Evolutionary conservation across 495 filamentous ascomycete genomes (phyloP), one percentile per base, ranked within the genome.

Genomic region (Chaetomium cochliodes): DNA sequence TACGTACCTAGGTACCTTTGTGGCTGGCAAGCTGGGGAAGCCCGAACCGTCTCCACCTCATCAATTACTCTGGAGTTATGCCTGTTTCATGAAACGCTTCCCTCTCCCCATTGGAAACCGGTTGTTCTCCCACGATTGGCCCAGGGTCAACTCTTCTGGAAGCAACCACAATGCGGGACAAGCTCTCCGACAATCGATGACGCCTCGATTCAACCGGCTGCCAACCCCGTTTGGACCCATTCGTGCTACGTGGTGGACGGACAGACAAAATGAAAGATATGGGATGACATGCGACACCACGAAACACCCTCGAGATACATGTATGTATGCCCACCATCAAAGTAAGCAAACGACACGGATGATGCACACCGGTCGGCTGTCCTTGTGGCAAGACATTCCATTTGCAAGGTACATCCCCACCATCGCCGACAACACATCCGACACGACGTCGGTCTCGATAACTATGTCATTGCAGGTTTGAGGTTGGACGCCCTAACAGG

Each of bases 51-150:
- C 33, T 11, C 33, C 33, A 37, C 33, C 33, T 44, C 41, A 18
- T 2, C 16, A 44, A 1, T 2, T 15, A 15, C 28, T 42, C n/a
- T 20, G 20, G 18, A 20, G 46, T 12, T 20, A 3, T 23, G n/a
- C 25, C 28, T 64, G 62, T 64, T 64, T 64, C 64, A 65, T 56
- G 64, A 65, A 65, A 65, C 64, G 58, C 64, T 61, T 33, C 50
- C 15, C 23, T 16, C 25, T 30, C 41, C 39, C 16, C 15, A 51
- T 25, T 37, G 28, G 46, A 3, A 23, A 15, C 26, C 33, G 33
- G n/a, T 22, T 52, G 30, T 11, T 22, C 22, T 41, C 50, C 2
- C 50, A 25, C 64, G 26, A 66, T 66, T 66, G 64, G 58, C 41
- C 28, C 23, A 26, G 12, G 25, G 2, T 28, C 33, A 39, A 25